Evolutionary conservation across 106 monocot genomes (phyloP), one percentile per base, ranked within the genome.

Genomic region (Apostasia ramifera): DNA sequence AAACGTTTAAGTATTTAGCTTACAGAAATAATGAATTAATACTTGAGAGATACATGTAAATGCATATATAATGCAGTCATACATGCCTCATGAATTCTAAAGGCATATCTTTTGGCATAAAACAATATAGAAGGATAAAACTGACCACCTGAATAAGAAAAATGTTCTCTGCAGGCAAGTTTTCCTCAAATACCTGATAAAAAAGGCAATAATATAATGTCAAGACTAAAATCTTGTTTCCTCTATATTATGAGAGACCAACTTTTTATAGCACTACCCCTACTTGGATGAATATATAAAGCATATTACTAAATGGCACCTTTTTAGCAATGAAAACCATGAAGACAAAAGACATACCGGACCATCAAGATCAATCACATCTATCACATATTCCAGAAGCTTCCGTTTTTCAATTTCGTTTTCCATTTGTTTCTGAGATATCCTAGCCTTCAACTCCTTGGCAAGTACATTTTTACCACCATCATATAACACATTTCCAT

Each of bases 121-220:
- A 44, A 63, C 43, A 8, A 4, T 41, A 38, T 8, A 38, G 40
- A 59, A 63, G 42, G 5, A 63, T 26, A 63, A 42, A 73, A 55
- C 26, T 65, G 15, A 69, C 45, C 61, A 97, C 97, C 97, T 92
- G 97, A 26, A 92, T 47, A 26, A 87, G 92, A 55, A 92, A 92
- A 53, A 87, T 63, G 57, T 80, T 81, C 56, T 92, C 89, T 63
- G 76, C 76, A 49, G 82, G 82, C 71, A 97, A 74, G 53, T 87
- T 90, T 61, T 92, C 97, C 81, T 87, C 92, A 76, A 89, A 97
- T 8, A 85, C 95, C 97, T 97, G 80, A 38, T 40, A 69, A 81
- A 67, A 38, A 55, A 73, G 15, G 49, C 26, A 50, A 73, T 59
- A 40, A 62, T 4, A 61, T 7, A 40, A 62, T 41, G 4, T 40